Conservation (phyloP, 768 basidiomycete genomes). For the Lactifluus pinguis region DNA sequence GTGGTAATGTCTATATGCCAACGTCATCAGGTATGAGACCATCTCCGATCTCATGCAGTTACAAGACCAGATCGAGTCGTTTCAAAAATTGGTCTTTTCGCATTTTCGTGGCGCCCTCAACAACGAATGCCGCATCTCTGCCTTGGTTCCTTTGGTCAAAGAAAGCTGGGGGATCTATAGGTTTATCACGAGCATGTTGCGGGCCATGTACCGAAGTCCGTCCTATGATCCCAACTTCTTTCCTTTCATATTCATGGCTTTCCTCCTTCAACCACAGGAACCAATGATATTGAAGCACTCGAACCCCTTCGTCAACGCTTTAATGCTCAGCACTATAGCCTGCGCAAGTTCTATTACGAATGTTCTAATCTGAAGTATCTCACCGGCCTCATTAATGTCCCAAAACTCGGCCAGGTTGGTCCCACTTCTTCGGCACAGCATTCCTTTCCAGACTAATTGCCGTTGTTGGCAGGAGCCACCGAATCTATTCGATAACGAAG, state of each 20-base stretch:
- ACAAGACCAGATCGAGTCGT: conserved; percentile 98
- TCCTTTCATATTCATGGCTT: not conserved
- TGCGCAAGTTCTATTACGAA: conserved; percentile 98
- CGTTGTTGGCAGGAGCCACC: conserved; percentile 73
- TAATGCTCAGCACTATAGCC: conserved; percentile 81
- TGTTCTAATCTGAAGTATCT: conserved; percentile 98
- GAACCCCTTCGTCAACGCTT: conserved; percentile 85
- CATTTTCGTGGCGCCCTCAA: conserved; percentile 87
- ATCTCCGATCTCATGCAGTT: conserved; percentile 96
- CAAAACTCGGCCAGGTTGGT: conserved; percentile 84
- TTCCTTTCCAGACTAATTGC: not conserved
- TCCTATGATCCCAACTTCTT: conserved; percentile 5
- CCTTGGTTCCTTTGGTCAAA: conserved; percentile 94
- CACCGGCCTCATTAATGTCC: conserved; percentile 95
- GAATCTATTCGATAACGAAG: conserved; percentile 77
- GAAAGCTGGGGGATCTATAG: conserved; percentile 99
- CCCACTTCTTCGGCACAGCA: not conserved
- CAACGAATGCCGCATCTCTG: conserved; percentile 95
- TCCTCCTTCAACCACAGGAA: conserved; percentile 45
- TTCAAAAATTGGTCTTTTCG: conserved; percentile 95
- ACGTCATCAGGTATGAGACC: conserved; percentile 67
- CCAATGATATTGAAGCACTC: conserved; percentile 80
- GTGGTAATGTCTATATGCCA: not conserved
- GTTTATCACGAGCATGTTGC: conserved; percentile 97
- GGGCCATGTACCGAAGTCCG: conserved; percentile 91